phyloP scores from a whole-genome alignment of 228 moss, liverwort and hornwort genomes.

The Sphagnum fallax region DNA sequence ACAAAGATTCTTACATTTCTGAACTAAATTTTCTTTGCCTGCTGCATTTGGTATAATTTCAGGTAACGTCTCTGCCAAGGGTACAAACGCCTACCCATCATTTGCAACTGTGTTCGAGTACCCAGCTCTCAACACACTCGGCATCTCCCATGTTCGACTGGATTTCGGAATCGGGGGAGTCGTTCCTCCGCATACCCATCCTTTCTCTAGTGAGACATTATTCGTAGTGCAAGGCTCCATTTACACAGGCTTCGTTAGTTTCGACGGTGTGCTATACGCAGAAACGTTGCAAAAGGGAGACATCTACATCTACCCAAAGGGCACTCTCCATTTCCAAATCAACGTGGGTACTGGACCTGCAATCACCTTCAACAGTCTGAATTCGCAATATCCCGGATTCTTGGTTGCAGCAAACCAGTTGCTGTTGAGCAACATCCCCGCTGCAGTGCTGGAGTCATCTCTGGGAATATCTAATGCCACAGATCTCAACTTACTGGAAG shows the following conservation, averaged over 20 bases:
- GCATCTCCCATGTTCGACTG: neutral
- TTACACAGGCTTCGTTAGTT: conserved; percentile 5
- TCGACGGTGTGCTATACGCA: neutral
- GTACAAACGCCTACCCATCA: neutral
- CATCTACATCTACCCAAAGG: neutral
- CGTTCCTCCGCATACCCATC: conserved; percentile 10
- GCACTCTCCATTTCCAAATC: conserved; percentile 2
- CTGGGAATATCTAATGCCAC: no score
- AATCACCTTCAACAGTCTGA: neutral
- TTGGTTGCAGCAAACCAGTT: neutral
- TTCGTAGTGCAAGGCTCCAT: conserved; percentile 1
- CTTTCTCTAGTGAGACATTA: conserved; percentile 1
- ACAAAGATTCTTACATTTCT: no score
- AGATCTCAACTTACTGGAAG: no score
- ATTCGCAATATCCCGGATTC: neutral
- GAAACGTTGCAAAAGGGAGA: neutral
- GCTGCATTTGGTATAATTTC: no score
- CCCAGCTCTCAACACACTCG: conserved; percentile 13
- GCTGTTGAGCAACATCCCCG: neutral
- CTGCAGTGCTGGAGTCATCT: neutral
- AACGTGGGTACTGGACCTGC: neutral
- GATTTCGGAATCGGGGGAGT: conserved; percentile 5
- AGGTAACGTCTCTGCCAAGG: no score
- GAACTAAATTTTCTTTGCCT: no score
- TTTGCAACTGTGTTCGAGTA: conserved; percentile 1